Percentiles rank a stretch among this genome's conserved stretches.
Conservation (phyloP, 805 yeast genomes). For the Sugiyamaella valdiviana region DNA sequence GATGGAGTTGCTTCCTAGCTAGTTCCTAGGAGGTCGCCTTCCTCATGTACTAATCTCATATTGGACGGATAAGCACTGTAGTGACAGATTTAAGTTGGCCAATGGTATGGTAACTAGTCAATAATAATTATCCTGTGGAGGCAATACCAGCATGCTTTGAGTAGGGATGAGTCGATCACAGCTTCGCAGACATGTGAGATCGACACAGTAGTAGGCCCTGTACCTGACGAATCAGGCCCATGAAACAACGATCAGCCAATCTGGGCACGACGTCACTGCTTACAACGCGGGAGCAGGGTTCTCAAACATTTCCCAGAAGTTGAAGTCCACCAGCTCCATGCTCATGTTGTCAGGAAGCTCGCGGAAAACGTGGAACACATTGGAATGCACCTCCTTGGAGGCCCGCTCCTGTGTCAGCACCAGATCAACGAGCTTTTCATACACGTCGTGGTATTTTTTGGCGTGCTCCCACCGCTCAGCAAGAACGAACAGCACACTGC, state of each 20-base stretch:
- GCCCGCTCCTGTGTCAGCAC: constrained; percentile 1
- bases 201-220: no score
- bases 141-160: no score
- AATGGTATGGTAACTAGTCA: neutral
- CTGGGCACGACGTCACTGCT: neutral
- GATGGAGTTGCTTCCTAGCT: neutral
- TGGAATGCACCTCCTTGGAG: neutral
- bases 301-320: constrained; percentile 3
- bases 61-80: neutral
- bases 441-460: constrained; percentile 6
- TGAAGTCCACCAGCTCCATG: constrained; percentile 1
- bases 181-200: no score
- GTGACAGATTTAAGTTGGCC: neutral
- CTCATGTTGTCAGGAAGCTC: constrained; percentile 7
- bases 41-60: neutral
- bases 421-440: constrained; percentile 8
- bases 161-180: no score
- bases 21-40: neutral
- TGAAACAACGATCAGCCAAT: neutral
- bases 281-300: neutral
- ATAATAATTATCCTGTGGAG: no score
- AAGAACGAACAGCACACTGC: constrained; percentile 2
- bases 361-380: neutral
- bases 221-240: no score
- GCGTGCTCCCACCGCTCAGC: constrained; percentile 13